A percentile compares a stretch with the other conserved stretches of the same genome.
phyloP scores from a whole-genome alignment of 768 basidiomycete genomes.

The Auricularia auricula-judae region DNA sequence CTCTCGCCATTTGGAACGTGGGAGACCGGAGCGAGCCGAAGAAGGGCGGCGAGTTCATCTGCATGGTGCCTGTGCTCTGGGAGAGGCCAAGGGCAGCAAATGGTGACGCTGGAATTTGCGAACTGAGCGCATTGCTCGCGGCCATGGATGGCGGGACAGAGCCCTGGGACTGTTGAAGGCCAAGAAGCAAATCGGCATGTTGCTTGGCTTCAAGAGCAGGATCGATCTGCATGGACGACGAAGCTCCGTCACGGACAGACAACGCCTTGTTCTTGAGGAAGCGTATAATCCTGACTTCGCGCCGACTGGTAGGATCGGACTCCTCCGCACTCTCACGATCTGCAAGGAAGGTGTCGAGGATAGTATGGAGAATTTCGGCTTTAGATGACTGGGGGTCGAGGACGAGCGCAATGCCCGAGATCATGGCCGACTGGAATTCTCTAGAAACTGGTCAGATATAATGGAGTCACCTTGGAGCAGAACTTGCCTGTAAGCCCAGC shows the following conservation, averaged over 20 bases:
- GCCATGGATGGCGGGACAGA: constrained; percentile 2
- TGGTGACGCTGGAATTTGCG: not conserved
- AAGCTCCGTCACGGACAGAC: constrained; percentile 33
- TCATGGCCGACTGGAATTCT: constrained; percentile 85
- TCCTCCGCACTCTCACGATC: constrained; percentile 46
- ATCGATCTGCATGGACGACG: constrained; percentile 3
- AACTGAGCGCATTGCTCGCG: constrained; percentile 16
- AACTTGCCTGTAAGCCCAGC: not conserved
- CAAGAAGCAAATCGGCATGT: constrained; percentile 4
- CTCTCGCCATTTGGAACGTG: constrained; percentile 48
- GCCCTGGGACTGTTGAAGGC: constrained; percentile 3
- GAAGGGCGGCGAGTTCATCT: constrained; percentile 3
- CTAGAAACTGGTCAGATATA: constrained; percentile 51
- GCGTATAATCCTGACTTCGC: constrained; percentile 79
- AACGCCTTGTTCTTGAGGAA: constrained; percentile 58
- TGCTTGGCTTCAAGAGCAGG: constrained; percentile 5
- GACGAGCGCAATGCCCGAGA: constrained; percentile 77
- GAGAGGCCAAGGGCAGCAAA: not conserved
- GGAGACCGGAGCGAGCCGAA: constrained; percentile 9
- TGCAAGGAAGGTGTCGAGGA: constrained; percentile 66
- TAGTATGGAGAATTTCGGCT: constrained; percentile 61
- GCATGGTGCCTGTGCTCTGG: not conserved
- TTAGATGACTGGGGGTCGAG: constrained; percentile 65
- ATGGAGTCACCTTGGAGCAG: not conserved
- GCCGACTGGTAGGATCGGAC: constrained; percentile 70